Base-by-base conservation (phyloP, 2,329 filamentous ascomycete species). In the Chrysoporthe deuterocubensis region DNA sequence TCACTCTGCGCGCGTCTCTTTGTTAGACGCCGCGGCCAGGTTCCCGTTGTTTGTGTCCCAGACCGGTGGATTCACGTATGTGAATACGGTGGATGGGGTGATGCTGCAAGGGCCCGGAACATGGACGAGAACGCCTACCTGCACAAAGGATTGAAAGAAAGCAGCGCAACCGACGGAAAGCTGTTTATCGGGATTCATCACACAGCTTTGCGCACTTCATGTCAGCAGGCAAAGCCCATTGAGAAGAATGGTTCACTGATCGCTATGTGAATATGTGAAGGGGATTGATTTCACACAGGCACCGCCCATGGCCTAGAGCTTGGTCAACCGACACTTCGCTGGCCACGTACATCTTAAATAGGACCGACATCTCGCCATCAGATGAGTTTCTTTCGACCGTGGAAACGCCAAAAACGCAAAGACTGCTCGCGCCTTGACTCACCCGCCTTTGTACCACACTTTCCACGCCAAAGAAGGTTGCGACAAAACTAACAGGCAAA, bases 401-500 rank as follows among this genome's bases (percentile, higher is more conserved):
- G 11, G 26, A 14, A 46, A 46, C 11, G 16, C 14, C 9, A 37
- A 32, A 37, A 32, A n/a, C 5, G 4, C 57, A 32, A 14, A 18
- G 3, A 9, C 8, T 46, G 7, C 21, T 21, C 46, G 40, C 44
- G 14, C 46, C 21, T 18, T 57, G 62, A 46, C 62, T 32, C 50
- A 57, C n/a, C 26, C 13, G n/a, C 43, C 50, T 57, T 64, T 46
- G 37, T 64, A 43, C 6, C 16, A 26, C 34, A 14, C 13, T 34
- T 26, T 40, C 40, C 44, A 48, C 26, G 34, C 26, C 9, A 32
- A 44, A 3, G 16, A 50, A n/a, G 42, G n/a, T 34, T 54, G 48
- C 61, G 48, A 63, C 61, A 56, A 21, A 5, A 2, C 14, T 21
- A 40, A n/a, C 59, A 46, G 40, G 40, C 62, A 56, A 64, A 56